A percentile compares a stretch with the other conserved stretches of the same genome.
Evolutionary conservation across 257 asterid genomes (phyloP).

Genomic region (Cruciata laevipes): DNA sequence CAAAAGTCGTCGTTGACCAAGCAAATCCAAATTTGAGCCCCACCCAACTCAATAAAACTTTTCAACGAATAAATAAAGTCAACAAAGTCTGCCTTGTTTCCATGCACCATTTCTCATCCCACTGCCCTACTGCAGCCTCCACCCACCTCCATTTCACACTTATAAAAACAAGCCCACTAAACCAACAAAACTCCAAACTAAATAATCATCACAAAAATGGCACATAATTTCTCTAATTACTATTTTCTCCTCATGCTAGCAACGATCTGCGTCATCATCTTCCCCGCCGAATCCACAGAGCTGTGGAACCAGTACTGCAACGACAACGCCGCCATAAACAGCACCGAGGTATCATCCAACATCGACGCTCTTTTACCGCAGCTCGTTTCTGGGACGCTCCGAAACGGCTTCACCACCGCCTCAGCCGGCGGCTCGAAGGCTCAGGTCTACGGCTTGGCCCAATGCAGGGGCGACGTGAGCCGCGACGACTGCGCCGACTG

Average conservation of each 20-base stretch:
- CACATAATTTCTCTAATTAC: background rate
- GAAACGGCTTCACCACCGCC: background rate
- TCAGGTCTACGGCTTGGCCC: slow-evolving; percentile 54
- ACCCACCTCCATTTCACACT: background rate
- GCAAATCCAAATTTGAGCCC: background rate
- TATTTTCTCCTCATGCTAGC: background rate
- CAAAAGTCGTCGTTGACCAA: background rate
- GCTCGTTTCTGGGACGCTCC: background rate
- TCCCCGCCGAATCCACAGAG: background rate
- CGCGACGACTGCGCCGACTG: slow-evolving; percentile 47
- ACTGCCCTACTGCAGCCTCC: background rate
- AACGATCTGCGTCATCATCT: background rate
- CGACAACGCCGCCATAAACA: background rate
- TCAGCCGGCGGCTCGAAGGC: background rate
- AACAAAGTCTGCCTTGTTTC: background rate
- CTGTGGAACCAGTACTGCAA: background rate
- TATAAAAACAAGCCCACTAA: background rate
- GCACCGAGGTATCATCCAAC: background rate
- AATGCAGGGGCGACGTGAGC: slow-evolving; percentile 74
- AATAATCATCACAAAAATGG: background rate
- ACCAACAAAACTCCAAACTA: background rate
- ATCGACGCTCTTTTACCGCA: background rate
- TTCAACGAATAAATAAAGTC: background rate
- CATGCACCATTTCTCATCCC: background rate
- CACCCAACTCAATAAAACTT: background rate